Conservation (phyloP, 352 stramenopile species). For the Phytopythium litorale region DNA sequence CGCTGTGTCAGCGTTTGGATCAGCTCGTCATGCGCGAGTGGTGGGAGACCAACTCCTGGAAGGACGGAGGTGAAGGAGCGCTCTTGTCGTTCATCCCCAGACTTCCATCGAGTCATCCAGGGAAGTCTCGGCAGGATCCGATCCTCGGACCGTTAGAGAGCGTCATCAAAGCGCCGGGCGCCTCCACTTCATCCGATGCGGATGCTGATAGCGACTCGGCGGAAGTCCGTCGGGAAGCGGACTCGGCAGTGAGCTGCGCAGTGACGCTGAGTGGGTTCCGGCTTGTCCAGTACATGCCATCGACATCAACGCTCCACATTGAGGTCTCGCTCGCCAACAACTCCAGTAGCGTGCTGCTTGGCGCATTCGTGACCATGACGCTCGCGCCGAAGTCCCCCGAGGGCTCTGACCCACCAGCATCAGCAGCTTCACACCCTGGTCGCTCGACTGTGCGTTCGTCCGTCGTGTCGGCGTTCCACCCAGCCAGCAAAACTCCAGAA, state of each 20-base stretch:
- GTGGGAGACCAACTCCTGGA: slow-evolving; percentile 10
- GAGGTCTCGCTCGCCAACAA: neutral
- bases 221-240: neutral
- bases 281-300: neutral
- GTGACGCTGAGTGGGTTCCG: neutral
- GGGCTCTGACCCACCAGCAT: neutral
- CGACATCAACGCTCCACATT: neutral
- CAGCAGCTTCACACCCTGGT: neutral
- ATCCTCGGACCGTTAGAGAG: neutral
- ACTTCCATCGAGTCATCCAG: neutral
- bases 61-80: neutral
- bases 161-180: neutral
- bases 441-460: neutral
- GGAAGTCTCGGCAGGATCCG: neutral
- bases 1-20: slow-evolving; percentile 25
- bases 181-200: neutral
- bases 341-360: neutral
- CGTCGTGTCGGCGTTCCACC: neutral
- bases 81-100: neutral
- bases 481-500: neutral
- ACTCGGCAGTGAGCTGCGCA: neutral
- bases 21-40: slow-evolving; percentile 28
- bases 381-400: neutral
- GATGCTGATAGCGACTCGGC: neutral
- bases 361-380: neutral